A percentile compares a stretch with the other conserved stretches of the same genome.
Conservation (phyloP, 1,139 yeast genomes). For the Geotrichum phurueaensis region DNA sequence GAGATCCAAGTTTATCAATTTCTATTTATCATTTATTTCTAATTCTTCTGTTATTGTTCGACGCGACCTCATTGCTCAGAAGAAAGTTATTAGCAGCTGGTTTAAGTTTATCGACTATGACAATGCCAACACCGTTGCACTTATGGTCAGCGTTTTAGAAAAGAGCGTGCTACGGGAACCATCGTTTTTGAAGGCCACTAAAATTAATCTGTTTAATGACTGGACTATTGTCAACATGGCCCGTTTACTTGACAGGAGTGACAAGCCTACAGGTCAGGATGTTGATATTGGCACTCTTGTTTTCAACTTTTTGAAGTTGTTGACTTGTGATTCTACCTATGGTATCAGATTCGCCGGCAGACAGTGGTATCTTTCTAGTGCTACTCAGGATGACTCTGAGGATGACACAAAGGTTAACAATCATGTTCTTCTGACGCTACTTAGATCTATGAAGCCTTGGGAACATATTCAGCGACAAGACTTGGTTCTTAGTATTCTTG, state of each 20-base stretch:
- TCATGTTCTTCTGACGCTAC: conserved; percentile 55
- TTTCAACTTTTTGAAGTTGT: conserved; percentile 45
- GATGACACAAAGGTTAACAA: conserved; percentile 37
- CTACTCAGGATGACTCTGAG: conserved; percentile 19
- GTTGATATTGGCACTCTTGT: conserved; percentile 27
- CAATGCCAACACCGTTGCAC: conserved; percentile 40
- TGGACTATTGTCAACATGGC: conserved; percentile 58
- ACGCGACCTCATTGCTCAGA: conserved; percentile 55
- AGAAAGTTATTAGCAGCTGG: conserved; percentile 56
- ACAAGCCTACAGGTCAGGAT: conserved; percentile 28
- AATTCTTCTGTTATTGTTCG: conserved; percentile 49
- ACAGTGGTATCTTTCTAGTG: conserved; percentile 47
- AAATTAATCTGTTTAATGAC: conserved; percentile 74
- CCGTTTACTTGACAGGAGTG: conserved; percentile 44
- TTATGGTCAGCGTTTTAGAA: conserved; percentile 46
- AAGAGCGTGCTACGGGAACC: conserved; percentile 52
- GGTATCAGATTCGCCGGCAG: conserved; percentile 64
- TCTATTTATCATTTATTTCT: conserved; percentile 53
- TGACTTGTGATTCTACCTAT: conserved; percentile 47
- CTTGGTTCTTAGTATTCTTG: conserved; percentile 48
- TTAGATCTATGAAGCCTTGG: conserved; percentile 74
- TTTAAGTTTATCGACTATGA: conserved; percentile 56
- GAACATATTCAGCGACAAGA: conserved; percentile 60
- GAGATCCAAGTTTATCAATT: conserved; percentile 53
- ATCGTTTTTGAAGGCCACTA: conserved; percentile 59